Conservation (phyloP, 345 rosid genomes). For the Euphorbia lathyris region DNA sequence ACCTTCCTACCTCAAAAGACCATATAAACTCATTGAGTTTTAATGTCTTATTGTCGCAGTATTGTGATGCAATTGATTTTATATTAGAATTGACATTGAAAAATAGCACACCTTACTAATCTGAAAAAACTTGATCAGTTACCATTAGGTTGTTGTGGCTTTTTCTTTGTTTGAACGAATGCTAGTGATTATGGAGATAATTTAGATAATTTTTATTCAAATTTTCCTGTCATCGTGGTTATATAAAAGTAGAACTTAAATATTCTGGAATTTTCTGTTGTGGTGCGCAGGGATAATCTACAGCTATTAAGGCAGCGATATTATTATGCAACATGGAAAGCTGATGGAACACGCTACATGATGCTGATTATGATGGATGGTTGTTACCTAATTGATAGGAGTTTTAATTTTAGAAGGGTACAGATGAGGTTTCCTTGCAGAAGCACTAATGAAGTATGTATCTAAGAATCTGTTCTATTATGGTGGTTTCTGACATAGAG, state of each 20-base stretch:
- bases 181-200: background rate
- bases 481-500: constrained; percentile 6
- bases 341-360: constrained; percentile 98
- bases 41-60: background rate
- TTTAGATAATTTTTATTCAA: background rate
- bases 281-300: constrained; percentile 73
- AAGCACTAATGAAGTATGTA: constrained; percentile 61
- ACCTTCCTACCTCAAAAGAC: background rate
- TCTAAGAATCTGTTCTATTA: constrained; percentile 13
- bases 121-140: background rate
- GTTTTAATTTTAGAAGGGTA: constrained; percentile 84
- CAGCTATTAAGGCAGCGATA: constrained; percentile 87
- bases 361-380: constrained; percentile 90
- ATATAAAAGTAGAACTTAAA: background rate
- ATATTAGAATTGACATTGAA: background rate
- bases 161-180: background rate
- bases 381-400: constrained; percentile 82
- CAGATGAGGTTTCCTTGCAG: constrained; percentile 97
- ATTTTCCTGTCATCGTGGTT: background rate
- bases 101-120: background rate
- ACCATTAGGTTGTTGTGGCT: background rate
- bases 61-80: background rate
- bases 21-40: background rate
- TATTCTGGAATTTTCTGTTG: constrained; percentile 1
- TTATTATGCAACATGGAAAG: constrained; percentile 99